Evolutionary conservation across 768 basidiomycete genomes (phyloP), one percentile per base, ranked within the genome.

Genomic region (Megacollybia marginata): DNA sequence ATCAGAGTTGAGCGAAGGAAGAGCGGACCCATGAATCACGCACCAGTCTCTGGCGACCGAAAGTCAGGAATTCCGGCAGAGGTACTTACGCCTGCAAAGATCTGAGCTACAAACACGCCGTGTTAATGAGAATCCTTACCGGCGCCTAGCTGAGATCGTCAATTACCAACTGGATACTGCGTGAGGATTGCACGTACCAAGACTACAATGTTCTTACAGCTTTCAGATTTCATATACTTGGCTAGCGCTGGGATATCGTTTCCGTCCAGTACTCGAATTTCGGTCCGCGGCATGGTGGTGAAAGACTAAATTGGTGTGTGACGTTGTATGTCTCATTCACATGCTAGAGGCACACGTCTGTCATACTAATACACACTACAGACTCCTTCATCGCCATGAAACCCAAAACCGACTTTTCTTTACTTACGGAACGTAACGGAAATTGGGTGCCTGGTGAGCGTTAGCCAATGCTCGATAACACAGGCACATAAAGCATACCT

Each of bases 51-150:
- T 1, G 89, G 88, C 9, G 87, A 88, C 53, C 93, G 72, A 63
- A 94, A 96, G 65, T 96, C 92, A 11, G 92, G 92, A 23, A 91
- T 92, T 6, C 88, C 88, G 48, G 88, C 88, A 28, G 84, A 74
- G 6, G 88, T 90, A 54, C 83, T 86, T 44, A 89, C 75, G 15
- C 88, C 87, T 83, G 34, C 31, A 46, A 20, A 53, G 43, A 50
- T 46, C 32, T 47, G 16, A 20, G n/a, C 33, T 33, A 11, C 15
- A 20, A 42, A 16, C 31, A 38, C 47, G 11, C 33, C 8, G 15
- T 33, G 15, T 28, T 33, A 38, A 10, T n/a, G 3, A 32, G 16
- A 38, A 35, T 3, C 43, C 74, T 55, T 57, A 85, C 84, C 85
- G 52, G 85, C 85, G 38, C 85, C 85, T 18, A 86, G 61, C 85